phyloP scores from a whole-genome alignment of 2,329 filamentous ascomycete genomes.

The Monosporascus sp. region DNA sequence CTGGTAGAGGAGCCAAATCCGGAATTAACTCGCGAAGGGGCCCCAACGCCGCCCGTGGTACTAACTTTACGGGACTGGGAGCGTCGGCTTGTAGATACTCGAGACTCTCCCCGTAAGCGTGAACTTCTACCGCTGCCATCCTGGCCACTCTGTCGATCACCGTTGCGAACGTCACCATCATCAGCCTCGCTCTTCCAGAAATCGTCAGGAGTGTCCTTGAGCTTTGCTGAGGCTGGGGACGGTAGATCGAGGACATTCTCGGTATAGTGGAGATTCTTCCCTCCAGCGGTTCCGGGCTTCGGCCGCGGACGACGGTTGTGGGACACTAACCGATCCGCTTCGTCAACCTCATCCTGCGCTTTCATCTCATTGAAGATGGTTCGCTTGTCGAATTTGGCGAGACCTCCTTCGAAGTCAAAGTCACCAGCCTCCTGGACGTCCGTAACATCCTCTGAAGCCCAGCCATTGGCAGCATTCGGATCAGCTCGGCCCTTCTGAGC shows the following conservation, averaged over 20 bases:
- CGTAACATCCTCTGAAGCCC: constrained; percentile 93
- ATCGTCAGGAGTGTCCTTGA: constrained; percentile 38
- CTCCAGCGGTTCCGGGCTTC: constrained; percentile 66
- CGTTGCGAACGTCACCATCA: constrained; percentile 43
- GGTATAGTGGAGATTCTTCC: constrained; percentile 85
- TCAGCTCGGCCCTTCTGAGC: constrained; percentile 37
- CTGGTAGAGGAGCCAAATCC: constrained; percentile 23
- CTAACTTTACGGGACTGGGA: constrained; percentile 56
- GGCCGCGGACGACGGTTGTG: constrained; percentile 66
- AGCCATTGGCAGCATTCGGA: constrained; percentile 61
- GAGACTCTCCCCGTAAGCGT: constrained; percentile 47
- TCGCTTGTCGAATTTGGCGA: constrained; percentile 93
- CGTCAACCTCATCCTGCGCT: constrained; percentile 82
- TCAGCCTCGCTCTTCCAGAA: constrained; percentile 74
- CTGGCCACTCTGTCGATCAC: constrained; percentile 42
- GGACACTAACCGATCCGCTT: constrained; percentile 82
- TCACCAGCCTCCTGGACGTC: constrained; percentile 91
- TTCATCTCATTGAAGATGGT: constrained; percentile 88
- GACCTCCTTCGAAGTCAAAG: constrained; percentile 84
- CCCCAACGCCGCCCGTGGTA: constrained; percentile 29
- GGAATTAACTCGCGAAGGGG: constrained; percentile 44
- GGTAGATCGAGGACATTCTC: constrained; percentile 81
- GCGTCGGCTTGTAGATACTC: constrained; percentile 40
- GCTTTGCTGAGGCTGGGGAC: constrained; percentile 26
- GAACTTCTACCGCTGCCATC: constrained; percentile 47